A percentile compares a stretch with the other conserved stretches of the same genome.
phyloP scores from a whole-genome alignment of 768 basidiomycete species.

The Suillus sp. region DNA sequence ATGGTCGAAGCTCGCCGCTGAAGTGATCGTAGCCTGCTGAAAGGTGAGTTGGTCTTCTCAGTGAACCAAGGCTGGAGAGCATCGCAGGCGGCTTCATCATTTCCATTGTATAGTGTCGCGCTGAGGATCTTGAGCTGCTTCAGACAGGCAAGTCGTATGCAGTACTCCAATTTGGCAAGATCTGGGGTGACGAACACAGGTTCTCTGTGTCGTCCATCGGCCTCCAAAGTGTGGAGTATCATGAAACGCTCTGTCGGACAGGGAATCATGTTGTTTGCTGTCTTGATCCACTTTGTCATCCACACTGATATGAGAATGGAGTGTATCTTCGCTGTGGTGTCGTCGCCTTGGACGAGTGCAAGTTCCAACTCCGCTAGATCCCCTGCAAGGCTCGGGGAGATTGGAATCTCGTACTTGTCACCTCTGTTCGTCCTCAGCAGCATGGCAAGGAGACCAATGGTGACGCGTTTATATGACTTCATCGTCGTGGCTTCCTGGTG shows the following conservation, averaged over 20 bases:
- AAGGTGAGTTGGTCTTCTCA: too few species aligned
- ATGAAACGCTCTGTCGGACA: conserved; percentile 22
- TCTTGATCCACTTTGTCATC: conserved; percentile 13
- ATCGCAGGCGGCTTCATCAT: too few species aligned
- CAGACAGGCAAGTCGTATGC: too few species aligned
- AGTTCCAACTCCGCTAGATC: background rate
- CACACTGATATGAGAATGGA: conserved; percentile 10
- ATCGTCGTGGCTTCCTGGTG: conserved; percentile 20
- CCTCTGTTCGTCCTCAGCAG: background rate
- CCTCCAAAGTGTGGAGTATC: background rate
- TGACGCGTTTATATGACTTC: conserved; percentile 16
- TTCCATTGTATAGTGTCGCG: too few species aligned
- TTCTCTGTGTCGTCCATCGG: conserved; percentile 11
- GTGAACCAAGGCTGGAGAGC: too few species aligned
- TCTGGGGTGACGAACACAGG: too few species aligned
- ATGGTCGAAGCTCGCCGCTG: too few species aligned
- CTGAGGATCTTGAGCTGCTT: too few species aligned
- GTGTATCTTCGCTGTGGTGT: conserved; percentile 13
- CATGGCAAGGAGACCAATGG: conserved; percentile 8
- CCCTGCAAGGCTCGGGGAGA: rapidly evolving
- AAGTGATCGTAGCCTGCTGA: too few species aligned
- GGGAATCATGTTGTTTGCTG: background rate
- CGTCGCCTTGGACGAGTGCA: rapidly evolving
- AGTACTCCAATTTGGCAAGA: too few species aligned
- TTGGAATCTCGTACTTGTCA: background rate